Percentiles rank a stretch among this genome's conserved stretches.
phyloP scores from a whole-genome alignment of 2,329 filamentous ascomycete genomes.

The Alternaria metachromatica region DNA sequence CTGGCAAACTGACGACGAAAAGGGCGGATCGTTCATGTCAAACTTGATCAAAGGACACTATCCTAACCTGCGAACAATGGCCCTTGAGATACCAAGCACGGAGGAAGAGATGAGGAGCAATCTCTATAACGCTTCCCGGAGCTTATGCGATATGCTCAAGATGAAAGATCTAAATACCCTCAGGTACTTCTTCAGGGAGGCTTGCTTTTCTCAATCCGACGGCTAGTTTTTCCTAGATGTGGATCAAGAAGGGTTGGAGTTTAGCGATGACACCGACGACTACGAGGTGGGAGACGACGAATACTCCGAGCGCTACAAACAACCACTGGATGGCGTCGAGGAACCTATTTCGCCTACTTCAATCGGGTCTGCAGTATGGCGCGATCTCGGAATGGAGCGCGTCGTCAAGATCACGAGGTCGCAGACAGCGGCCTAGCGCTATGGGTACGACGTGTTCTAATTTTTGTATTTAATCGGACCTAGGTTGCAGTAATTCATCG shows the following conservation, averaged over 20 bases:
- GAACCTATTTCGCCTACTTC: background rate
- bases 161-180: background rate
- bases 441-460: background rate
- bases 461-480: background rate
- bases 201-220: background rate
- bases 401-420: background rate
- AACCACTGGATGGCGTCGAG: background rate
- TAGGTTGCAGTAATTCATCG: background rate
- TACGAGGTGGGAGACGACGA: background rate
- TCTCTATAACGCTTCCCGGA: background rate
- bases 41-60: background rate
- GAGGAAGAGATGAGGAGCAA: background rate
- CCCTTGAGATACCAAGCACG: background rate
- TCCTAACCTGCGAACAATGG: background rate
- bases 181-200: background rate
- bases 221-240: background rate
- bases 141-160: background rate
- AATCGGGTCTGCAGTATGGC: background rate
- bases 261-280: background rate
- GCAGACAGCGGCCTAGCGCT: background rate
- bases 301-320: background rate
- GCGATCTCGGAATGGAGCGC: background rate
- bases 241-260: background rate
- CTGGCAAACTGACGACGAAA: background rate
- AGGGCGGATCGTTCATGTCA: background rate